Conservation (phyloP, 164 flowering plant species). For the Magnolia changhungtana region DNA sequence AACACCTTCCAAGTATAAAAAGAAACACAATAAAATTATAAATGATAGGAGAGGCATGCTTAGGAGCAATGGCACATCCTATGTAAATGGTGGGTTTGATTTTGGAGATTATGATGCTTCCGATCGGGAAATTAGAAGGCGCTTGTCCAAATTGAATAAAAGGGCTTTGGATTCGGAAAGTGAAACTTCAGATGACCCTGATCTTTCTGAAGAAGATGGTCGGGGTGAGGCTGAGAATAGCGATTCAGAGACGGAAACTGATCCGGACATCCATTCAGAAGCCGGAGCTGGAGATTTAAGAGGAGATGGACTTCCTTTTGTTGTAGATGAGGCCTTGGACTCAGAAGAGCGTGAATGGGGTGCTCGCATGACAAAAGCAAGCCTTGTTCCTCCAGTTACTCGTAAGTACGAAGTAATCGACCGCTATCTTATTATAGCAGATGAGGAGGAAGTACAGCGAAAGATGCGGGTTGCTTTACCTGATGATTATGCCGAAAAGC, state of each 20-base stretch:
- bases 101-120: constrained; percentile 64
- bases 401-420: constrained; percentile 97
- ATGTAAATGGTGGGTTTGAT: constrained; percentile 46
- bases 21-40: constrained; percentile 36
- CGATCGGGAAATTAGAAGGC: constrained; percentile 75
- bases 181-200: constrained; percentile 83
- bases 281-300: constrained; percentile 38
- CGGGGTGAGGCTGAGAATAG: constrained; percentile 50
- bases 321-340: constrained; percentile 56
- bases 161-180: constrained; percentile 71
- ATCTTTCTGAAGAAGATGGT: constrained; percentile 53
- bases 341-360: constrained; percentile 99
- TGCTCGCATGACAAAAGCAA: constrained; percentile 98
- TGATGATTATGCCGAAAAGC: constrained; percentile 87
- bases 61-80: constrained; percentile 47
- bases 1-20: constrained; percentile 55
- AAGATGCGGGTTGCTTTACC: constrained; percentile 96
- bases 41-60: constrained; percentile 50
- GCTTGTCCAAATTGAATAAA: constrained; percentile 66
- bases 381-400: constrained; percentile 98
- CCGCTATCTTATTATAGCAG: constrained; percentile 78
- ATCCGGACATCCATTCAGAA: constrained; percentile 47
- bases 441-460: constrained; percentile 83
- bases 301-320: constrained; percentile 31
- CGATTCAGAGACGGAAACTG: constrained; percentile 79